A percentile compares a stretch with the other conserved stretches of the same genome.
phyloP scores from a whole-genome alignment of 768 basidiomycete species.

The Dendrothele bispora region DNA sequence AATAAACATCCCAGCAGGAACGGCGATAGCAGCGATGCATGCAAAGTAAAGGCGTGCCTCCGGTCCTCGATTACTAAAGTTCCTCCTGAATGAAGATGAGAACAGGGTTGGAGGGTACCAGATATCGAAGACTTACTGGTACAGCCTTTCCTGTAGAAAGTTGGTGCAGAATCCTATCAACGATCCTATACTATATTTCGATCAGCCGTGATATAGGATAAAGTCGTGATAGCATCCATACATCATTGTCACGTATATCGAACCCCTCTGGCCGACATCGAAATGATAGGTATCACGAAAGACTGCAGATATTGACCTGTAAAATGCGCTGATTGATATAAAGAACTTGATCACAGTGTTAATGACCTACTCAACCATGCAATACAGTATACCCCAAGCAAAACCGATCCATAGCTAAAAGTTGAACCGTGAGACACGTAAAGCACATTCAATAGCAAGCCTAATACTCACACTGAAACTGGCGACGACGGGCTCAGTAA shows the following conservation, averaged over 20 bases:
- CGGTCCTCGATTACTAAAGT: conserved; percentile 34
- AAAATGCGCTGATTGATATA: no score
- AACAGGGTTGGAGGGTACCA: no score
- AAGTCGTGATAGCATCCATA: conserved; percentile 36
- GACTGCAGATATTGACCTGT: conserved; percentile 56
- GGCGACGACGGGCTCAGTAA: conserved; percentile 73
- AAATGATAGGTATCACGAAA: conserved; percentile 62
- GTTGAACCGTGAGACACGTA: no score
- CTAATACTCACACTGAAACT: conserved; percentile 64
- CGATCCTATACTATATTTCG: conserved; percentile 49
- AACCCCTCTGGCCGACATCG: conserved; percentile 56
- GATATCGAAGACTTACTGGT: conserved; percentile 49
- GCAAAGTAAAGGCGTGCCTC: conserved; percentile 65
- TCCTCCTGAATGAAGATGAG: conserved; percentile 28
- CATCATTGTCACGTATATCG: conserved; percentile 59
- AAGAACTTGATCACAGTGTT: no score
- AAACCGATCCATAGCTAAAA: conserved; percentile 77
- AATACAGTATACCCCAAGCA: conserved; percentile 75
- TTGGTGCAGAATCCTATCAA: conserved; percentile 46
- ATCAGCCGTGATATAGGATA: background rate
- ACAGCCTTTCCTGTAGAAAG: conserved; percentile 48
- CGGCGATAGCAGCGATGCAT: conserved; percentile 51
- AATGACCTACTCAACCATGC: conserved; percentile 67
- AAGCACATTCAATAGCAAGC: no score
- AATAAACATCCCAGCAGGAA: conserved; percentile 64